Base-by-base conservation (phyloP, 2,329 filamentous ascomycete species). In the Hymenoscyphus linearis region DNA sequence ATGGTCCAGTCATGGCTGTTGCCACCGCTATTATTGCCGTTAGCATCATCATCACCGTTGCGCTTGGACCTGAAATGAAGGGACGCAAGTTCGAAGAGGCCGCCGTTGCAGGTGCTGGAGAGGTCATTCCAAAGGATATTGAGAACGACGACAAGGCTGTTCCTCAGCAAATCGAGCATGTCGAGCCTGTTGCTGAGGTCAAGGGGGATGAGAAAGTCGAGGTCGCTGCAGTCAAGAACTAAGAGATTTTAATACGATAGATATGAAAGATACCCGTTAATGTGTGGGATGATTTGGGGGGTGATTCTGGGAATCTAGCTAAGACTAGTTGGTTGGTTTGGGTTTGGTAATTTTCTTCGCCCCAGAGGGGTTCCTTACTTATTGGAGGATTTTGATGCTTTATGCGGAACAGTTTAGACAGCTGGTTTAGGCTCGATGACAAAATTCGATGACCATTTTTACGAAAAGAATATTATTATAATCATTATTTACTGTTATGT, bases 11-110 rank as follows among this genome's bases (percentile, higher is more conserved):
- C 16, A 93, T 91, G 89, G 89, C 82, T 13, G 78, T 91, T 60
- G 88, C 86, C 3, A 92, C 89, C 2, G 89, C 86, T 1, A 92
- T 93, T 67, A 91, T 92, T 65, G 87, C 85, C 0, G 53, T 84
- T 0, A 89, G 88, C 1, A 91, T 93, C 63, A 78, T 81, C 12
- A 70, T 87, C 25, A 91, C 88, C 0, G 83, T 85, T 4, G 83
- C 87, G 34, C 70, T 92, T 59, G 90, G 90, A 0, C 89, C 88
- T 0, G 90, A 93, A 81, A 88, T 86, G 76, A 60, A 61, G 54
- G 90, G 89, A 1, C 79, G 87, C 18, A 78, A 82, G 61, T 92
- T 93, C 67, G 88, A 90, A 71, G 77, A 80, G 60, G 82, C 80
- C 4, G 76, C 76, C 4, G 79, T 81, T 37, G 82, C 81, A 4